Conservation (phyloP, 768 basidiomycete species). For the Rhodosporidiobolus sp. region DNA sequence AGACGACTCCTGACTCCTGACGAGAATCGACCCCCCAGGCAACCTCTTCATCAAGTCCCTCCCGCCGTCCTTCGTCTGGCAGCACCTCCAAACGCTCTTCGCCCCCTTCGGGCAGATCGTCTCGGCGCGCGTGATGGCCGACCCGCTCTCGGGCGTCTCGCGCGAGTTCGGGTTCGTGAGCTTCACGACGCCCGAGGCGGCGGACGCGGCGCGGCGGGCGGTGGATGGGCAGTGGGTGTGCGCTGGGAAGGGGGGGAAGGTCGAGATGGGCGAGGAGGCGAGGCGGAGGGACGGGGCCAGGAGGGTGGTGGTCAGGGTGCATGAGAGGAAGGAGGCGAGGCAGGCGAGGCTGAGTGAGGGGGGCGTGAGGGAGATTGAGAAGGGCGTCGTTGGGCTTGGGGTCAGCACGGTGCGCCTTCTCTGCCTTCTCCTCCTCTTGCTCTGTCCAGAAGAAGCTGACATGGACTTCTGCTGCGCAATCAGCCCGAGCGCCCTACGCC, state of each 20-base stretch:
- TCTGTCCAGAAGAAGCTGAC: too few relatives aligned
- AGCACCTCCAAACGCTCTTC: constrained; percentile 76
- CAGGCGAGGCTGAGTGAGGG: constrained; percentile 71
- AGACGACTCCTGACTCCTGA: constrained; percentile 68
- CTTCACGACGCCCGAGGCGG: constrained; percentile 74
- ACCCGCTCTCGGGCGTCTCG: constrained; percentile 69
- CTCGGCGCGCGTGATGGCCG: constrained; percentile 90
- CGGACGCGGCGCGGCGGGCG: constrained; percentile 65
- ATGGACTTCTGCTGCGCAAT: too few relatives aligned
- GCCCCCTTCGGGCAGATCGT: constrained; percentile 76
- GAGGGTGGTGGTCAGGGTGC: constrained; percentile 77
- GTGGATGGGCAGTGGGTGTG: constrained; percentile 78
- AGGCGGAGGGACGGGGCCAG: constrained; percentile 52
- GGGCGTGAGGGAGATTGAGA: background rate
- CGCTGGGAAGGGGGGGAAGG: background rate
- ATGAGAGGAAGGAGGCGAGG: constrained; percentile 86
- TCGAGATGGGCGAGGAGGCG: background rate
- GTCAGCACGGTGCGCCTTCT: background rate
- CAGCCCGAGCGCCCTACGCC: background rate
- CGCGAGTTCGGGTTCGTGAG: constrained; percentile 88
- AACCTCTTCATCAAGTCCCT: constrained; percentile 61
- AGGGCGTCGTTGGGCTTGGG: background rate
- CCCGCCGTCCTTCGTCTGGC: constrained; percentile 78
- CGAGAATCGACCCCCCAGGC: constrained; percentile 71
- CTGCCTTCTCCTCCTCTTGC: too few relatives aligned